Evolutionary conservation across 73 alveolate species (phyloP).

Genomic region (Symbiodinium pilosum): DNA sequence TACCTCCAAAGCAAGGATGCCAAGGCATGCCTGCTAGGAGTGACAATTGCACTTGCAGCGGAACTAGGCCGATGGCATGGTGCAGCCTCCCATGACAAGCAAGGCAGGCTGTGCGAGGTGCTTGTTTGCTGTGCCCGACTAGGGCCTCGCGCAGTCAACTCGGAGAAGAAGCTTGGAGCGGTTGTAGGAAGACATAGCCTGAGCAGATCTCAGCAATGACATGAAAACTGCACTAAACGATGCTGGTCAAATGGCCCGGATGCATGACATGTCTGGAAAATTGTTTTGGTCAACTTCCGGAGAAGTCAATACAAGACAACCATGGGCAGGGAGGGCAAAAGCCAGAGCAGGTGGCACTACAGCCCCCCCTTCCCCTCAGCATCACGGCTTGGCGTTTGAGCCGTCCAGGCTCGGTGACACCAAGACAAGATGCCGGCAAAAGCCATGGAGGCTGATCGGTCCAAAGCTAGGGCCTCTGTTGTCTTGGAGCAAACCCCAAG

Average conservation of each 20-base stretch:
- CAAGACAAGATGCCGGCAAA: too few species aligned
- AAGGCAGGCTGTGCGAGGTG: too few species aligned
- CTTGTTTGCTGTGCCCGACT: too few species aligned
- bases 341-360: not conserved
- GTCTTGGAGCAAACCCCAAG: not conserved
- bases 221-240: too few species aligned
- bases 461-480: not conserved
- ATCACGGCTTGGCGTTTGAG: not conserved
- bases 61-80: conserved; percentile 24
- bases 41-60: too few species aligned
- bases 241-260: too few species aligned
- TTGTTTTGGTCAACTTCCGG: not conserved
- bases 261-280: too few species aligned
- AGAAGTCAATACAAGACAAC: not conserved
- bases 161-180: conserved; percentile 50
- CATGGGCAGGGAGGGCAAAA: conserved; percentile 12
- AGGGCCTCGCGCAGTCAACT: conserved; percentile 52
- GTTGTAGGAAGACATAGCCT: conserved; percentile 67
- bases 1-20: not conserved
- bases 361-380: not conserved
- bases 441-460: not conserved
- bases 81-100: conserved; percentile 32
- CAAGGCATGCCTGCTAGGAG: too few species aligned
- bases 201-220: not conserved
- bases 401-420: not conserved